Base-by-base conservation (phyloP, 176 grass and related monocot genomes). In the Carex kokanica region DNA sequence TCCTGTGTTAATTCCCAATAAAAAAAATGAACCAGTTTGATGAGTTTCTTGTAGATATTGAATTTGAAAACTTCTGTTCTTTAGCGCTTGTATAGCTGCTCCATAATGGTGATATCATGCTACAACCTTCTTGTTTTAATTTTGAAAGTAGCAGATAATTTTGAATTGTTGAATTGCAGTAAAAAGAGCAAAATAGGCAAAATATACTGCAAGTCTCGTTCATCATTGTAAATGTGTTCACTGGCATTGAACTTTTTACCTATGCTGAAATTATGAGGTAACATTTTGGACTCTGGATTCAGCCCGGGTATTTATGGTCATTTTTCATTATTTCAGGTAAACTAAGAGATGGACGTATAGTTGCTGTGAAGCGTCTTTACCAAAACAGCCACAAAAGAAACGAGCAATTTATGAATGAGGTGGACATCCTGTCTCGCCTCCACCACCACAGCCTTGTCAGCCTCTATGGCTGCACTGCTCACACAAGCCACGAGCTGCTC, bases 391-490 rank as follows among this genome's bases (percentile, higher is more conserved):
- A 90, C 86, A 92, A 55, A 53, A 43, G 90, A 53, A 85, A 88
- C 1, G 92, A 93, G 69, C 95, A 98, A 17, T 98, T 98, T 79
- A 43, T 88, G 73, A 98, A 94, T 5, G 95, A 98, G 85, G 95
- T 98, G 27, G 38, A 86, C 53, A 98, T 98, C 34, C 81, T 98
- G 18, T 93, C 95, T 7, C 51, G 68, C 4, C 79, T 94, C 17
- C 90, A 75, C 34, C 92, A 98, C 83, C 87, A 63, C 65, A 93
- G 90, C 77, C 95, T 98, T 17, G 90, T 98, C 24, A 91, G n/a
- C 69, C 69, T 98, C 23, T 98, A 98, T 59, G 95, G 95, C 0
- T 93, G 92, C 21, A 98, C 95, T 0, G 92, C 95, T 57, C 87
- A 74, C 21, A 86, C 81, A 81, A 91, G 92, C 75, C 86, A 59